These are phyloP conservation scores for Bondarzewia mesenterica DNA, from an alignment of 1,284 basidiomycete genomes.

Conservation along the genomic window DNA sequence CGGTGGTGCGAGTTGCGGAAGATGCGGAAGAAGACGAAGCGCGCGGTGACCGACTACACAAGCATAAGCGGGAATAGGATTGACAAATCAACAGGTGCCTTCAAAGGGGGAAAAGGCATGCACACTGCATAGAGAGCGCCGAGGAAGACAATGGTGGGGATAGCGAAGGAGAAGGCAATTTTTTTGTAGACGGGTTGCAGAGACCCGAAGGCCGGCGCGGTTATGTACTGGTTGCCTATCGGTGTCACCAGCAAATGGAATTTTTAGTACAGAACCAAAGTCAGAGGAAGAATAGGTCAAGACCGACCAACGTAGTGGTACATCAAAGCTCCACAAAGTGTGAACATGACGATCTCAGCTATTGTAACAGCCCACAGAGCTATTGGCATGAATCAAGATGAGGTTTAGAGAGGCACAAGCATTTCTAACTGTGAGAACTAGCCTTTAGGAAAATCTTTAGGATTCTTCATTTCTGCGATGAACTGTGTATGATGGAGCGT, in stretches of 20 bases:
- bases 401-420: too few relatives aligned
- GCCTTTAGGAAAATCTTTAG: conserved; percentile 58
- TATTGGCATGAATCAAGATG: conserved; percentile 7
- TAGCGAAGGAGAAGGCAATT: conserved; percentile 37
- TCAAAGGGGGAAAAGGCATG: conserved; percentile 1
- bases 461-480: conserved; percentile 51
- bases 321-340: conserved; percentile 51
- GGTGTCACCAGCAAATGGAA: conserved; percentile 8
- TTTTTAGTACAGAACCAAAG: neutral
- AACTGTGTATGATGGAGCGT: conserved; percentile 21
- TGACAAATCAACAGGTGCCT: neutral
- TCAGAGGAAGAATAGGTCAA: too few relatives aligned
- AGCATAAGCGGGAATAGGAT: neutral
- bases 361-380: conserved; percentile 39
- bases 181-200: conserved; percentile 34
- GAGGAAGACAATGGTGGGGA: conserved; percentile 45
- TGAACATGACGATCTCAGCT: conserved; percentile 52
- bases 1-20: conserved; percentile 41
- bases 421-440: conserved; percentile 13
- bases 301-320: conserved; percentile 41
- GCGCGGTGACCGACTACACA: conserved; percentile 33
- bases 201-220: conserved; percentile 41
- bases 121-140: conserved; percentile 35
- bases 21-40: conserved; percentile 44
- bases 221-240: conserved; percentile 39